A percentile compares a stretch with the other conserved stretches of the same genome.
These are phyloP conservation scores for Pseudogymnoascus verrucosus DNA, from an alignment of 2,329 filamentous ascomycete genomes.

Conservation along the genomic window DNA sequence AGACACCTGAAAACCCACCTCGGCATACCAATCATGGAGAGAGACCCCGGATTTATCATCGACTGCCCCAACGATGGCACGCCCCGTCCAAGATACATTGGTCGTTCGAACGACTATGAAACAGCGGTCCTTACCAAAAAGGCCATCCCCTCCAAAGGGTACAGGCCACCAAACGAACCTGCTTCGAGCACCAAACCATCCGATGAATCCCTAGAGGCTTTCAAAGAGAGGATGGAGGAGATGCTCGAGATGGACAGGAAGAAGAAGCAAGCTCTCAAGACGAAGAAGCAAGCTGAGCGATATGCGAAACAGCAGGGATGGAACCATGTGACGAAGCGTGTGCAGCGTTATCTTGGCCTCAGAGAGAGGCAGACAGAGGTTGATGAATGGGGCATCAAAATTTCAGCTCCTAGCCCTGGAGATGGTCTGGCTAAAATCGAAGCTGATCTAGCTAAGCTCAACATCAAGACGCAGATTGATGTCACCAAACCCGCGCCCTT, in stretches of 20 bases:
- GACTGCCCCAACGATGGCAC: slow-evolving; percentile 52
- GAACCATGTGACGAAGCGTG: slow-evolving; percentile 50
- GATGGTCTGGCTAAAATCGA: slow-evolving; percentile 12
- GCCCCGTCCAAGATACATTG: slow-evolving; percentile 61
- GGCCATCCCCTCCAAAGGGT: slow-evolving; percentile 25
- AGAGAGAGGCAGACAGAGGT: slow-evolving; percentile 28
- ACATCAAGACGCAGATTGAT: slow-evolving; percentile 31
- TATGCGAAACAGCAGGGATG: slow-evolving; percentile 43
- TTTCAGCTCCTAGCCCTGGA: not conserved
- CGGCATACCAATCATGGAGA: slow-evolving; percentile 46
- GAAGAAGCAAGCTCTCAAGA: slow-evolving; percentile 36
- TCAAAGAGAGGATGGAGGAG: slow-evolving; percentile 46
- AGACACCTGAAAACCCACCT: slow-evolving; percentile 44
- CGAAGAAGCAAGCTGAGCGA: slow-evolving; percentile 41
- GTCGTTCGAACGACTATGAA: slow-evolving; percentile 41
- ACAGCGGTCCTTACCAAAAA: slow-evolving; percentile 18
- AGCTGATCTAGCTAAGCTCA: slow-evolving; percentile 22
- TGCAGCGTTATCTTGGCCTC: slow-evolving; percentile 65
- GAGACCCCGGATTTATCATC: slow-evolving; percentile 49
- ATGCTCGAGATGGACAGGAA: slow-evolving; percentile 42
- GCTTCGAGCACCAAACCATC: slow-evolving; percentile 25
- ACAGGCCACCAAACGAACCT: slow-evolving; percentile 22
- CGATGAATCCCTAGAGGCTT: slow-evolving; percentile 36
- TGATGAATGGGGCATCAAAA: not conserved
- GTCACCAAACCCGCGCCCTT: slow-evolving; percentile 38